These are phyloP conservation scores for Cardamine occulta DNA, from an alignment of 345 rosid species.

Conservation along the genomic window DNA sequence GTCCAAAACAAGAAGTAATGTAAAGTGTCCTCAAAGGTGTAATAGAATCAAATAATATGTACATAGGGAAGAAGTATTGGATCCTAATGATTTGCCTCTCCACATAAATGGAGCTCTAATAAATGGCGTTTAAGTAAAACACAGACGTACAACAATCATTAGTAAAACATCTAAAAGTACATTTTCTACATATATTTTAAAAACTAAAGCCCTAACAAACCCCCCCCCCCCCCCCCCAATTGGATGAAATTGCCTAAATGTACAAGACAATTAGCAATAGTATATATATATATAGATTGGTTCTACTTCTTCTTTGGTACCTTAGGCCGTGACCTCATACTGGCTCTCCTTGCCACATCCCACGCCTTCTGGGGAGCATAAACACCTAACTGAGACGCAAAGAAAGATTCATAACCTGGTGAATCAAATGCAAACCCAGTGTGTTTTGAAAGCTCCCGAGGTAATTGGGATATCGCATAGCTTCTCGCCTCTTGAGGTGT, in stretches of 20 bases:
- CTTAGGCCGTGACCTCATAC: slow-evolving; percentile 68
- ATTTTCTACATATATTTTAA: slow-evolving; percentile 37
- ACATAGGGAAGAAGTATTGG: slow-evolving; percentile 26
- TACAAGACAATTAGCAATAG: slow-evolving; percentile 35
- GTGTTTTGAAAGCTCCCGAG: slow-evolving; percentile 85
- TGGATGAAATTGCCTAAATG: slow-evolving; percentile 39
- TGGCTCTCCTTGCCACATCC: slow-evolving; percentile 98
- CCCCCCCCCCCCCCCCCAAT: too few species aligned
- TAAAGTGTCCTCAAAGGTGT: neutral
- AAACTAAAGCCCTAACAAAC: slow-evolving; percentile 38
- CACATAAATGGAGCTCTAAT: slow-evolving; percentile 33
- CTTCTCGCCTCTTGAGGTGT: slow-evolving; percentile 82
- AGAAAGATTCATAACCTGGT: slow-evolving; percentile 97
- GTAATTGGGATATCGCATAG: slow-evolving; percentile 83
- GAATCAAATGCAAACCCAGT: slow-evolving; percentile 98
- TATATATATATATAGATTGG: neutral
- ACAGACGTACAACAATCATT: slow-evolving; percentile 19
- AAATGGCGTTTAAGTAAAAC: slow-evolving; percentile 40
- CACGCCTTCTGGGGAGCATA: slow-evolving; percentile 95
- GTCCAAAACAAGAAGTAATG: neutral
- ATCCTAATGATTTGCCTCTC: slow-evolving; percentile 37
- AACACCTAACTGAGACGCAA: slow-evolving; percentile 83
- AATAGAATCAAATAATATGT: slow-evolving; percentile 25
- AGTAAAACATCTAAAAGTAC: slow-evolving; percentile 30
- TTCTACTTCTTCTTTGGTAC: slow-evolving; percentile 47